Base-by-base conservation (phyloP, 2,329 filamentous ascomycete species). In the Monosporascus sp. region DNA sequence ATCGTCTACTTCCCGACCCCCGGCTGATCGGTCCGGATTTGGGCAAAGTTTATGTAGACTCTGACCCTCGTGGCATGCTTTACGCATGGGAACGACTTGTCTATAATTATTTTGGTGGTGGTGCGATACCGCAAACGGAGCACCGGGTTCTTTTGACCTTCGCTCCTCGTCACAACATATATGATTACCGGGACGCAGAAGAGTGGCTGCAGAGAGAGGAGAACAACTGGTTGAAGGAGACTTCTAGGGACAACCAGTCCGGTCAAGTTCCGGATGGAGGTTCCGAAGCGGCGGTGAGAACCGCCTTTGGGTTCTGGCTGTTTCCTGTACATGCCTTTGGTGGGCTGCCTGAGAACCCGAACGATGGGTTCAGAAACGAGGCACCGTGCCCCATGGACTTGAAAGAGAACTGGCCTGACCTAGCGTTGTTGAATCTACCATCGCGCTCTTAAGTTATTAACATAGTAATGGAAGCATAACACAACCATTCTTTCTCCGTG, bases 231-330 rank as follows among this genome's bases (percentile, higher is more conserved):
- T 5, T 44, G n/a, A n/a, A 40, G 4, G 16, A 22, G 26, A 40
- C 9, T 19, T 19, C 35, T 11, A 26, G 49, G 37, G 5, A 27
- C 24, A 9, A 16, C 37, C 37, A 44, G 19, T 35, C 20, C 16
- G 37, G 8, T 35, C n/a, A 40, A 11, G 17, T 37, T 40, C 22
- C 17, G 17, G 22, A 19, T 20, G 44, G 40, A 6, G 52, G 49
- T n/a, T 35, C 37, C 19, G 38, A 19, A n/a, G 24, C 50, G 17
- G 44, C 43, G 16, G 52, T 50, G 17, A 35, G 22, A 38, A 17
- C 45, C 17, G 53, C 55, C 26, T 48, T 59, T 24, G 57, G 57
- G 14, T 59, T 59, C 48, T 55, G 57, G 55, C 26, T 59, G 48
- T 55, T 59, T 51, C 55, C 55, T 37, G 24, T 54, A 14, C 6